Evolutionary conservation across 139 green algal genomes (phyloP).

Genomic region (Picochlorum sp.): DNA sequence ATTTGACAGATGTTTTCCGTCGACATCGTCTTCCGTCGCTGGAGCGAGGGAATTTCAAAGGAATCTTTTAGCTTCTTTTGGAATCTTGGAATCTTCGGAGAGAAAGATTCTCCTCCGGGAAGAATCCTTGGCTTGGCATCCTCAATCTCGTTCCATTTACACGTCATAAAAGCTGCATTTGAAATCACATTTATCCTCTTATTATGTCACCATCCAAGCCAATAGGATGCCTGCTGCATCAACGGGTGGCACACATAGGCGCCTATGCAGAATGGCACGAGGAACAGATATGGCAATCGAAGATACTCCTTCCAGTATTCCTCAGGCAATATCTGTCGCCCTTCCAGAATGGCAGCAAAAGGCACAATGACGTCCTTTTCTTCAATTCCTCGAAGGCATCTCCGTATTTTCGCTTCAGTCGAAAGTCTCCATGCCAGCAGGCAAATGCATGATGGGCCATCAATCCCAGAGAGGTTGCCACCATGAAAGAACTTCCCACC

Average conservation of each 20-base stretch:
- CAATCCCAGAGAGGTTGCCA: conserved; percentile 68
- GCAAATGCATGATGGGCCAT: conserved; percentile 90
- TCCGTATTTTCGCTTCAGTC: conserved; percentile 72
- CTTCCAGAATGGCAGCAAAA: conserved; percentile 83
- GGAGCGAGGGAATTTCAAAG: too few species aligned
- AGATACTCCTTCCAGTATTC: conserved; percentile 95
- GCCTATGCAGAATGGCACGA: conserved; percentile 75
- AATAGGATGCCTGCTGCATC: conserved; percentile 76
- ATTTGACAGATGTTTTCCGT: too few species aligned
- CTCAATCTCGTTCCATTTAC: not conserved
- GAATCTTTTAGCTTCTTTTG: too few species aligned
- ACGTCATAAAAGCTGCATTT: not conserved
- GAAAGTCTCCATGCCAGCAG: conserved; percentile 89
- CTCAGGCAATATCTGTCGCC: conserved; percentile 77
- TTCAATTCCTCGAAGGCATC: conserved; percentile 81
- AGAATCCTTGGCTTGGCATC: too few species aligned
- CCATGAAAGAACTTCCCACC: conserved; percentile 89
- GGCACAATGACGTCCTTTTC: conserved; percentile 75
- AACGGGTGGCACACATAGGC: conserved; percentile 83
- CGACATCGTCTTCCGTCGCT: too few species aligned
- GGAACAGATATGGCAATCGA: conserved; percentile 71
- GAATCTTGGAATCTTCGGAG: too few species aligned
- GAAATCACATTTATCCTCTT: not conserved
- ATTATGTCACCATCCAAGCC: conserved; percentile 71
- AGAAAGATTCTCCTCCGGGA: too few species aligned